phyloP scores from a whole-genome alignment of 768 basidiomycete genomes.

The Leucocoprinus birnbaumii region DNA sequence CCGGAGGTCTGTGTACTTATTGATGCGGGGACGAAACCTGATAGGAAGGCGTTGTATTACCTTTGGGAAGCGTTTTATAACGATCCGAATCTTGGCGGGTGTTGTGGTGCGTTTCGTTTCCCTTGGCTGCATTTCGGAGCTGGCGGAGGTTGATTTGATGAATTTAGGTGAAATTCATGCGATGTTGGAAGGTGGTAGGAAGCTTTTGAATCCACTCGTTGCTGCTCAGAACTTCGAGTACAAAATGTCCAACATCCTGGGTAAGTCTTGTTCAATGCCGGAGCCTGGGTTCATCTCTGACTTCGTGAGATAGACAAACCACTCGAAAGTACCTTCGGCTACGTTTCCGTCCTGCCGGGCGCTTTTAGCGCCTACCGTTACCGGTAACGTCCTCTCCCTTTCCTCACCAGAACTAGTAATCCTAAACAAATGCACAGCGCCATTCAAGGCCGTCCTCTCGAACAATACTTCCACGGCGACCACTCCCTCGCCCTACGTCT shows the following conservation, averaged over 20 bases:
- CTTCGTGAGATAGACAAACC: conserved; percentile 68
- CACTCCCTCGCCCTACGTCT: conserved; percentile 88
- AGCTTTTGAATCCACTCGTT: conserved; percentile 87
- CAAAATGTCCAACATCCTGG: conserved; percentile 97
- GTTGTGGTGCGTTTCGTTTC: conserved; percentile 39
- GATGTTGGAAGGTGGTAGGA: conserved; percentile 91
- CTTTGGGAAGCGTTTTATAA: conserved; percentile 93
- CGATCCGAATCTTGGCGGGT: conserved; percentile 74
- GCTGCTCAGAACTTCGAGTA: conserved; percentile 98
- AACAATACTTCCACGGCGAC: conserved; percentile 87
- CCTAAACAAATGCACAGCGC: conserved; percentile 37
- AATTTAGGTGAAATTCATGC: conserved; percentile 83
- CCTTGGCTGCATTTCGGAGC: too few relatives aligned
- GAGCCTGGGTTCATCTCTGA: conserved; percentile 44
- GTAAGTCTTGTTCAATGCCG: conserved; percentile 80
- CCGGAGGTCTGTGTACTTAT: conserved; percentile 91
- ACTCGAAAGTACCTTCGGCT: conserved; percentile 92
- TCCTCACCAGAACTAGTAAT: too few relatives aligned
- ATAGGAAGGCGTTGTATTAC: conserved; percentile 93
- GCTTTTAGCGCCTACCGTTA: conserved; percentile 97
- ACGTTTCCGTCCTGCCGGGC: conserved; percentile 92
- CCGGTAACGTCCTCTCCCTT: conserved; percentile 19
- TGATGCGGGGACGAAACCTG: conserved; percentile 96
- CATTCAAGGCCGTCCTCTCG: conserved; percentile 83
- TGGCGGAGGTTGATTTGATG: too few relatives aligned